These are phyloP conservation scores for Microbotryomycetes sp. DNA, from an alignment of 1,284 basidiomycete genomes.

Conservation along the genomic window DNA sequence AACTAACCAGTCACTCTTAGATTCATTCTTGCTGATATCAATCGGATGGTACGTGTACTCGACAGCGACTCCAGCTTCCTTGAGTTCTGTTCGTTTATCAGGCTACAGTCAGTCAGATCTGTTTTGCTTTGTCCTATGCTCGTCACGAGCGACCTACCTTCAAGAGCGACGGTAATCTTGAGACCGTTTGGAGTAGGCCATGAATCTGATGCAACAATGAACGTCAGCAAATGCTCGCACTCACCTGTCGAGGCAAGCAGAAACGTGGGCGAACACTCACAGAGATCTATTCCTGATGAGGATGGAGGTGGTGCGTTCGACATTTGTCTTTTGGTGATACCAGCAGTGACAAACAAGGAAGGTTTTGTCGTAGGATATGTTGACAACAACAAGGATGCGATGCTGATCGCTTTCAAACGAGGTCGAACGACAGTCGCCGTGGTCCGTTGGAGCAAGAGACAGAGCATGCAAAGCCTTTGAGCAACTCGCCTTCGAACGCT, in stretches of 20 bases:
- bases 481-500: no score
- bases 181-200: slow-evolving; percentile 22
- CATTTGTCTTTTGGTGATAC: no score
- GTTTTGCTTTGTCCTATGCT: background rate
- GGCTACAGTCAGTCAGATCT: background rate
- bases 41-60: slow-evolving; percentile 57
- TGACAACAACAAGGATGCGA: no score
- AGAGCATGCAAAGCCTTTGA: no score
- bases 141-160: slow-evolving; percentile 37
- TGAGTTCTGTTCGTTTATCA: slow-evolving; percentile 50
- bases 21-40: slow-evolving; percentile 50
- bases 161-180: slow-evolving; percentile 53
- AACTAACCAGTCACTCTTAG: slow-evolving; percentile 57
- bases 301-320: background rate
- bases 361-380: no score
- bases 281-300: background rate
- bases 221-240: no score
- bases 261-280: background rate
- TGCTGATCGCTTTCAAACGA: no score
- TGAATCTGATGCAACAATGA: no score
- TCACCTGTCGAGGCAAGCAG: background rate
- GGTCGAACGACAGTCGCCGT: no score
- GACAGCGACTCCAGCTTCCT: slow-evolving; percentile 53
- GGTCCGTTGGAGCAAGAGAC: no score
- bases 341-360: no score